Evolutionary conservation across 495 filamentous ascomycete genomes (phyloP), one percentile per base, ranked within the genome.

Genomic region (Polyplosphaeria fusca): DNA sequence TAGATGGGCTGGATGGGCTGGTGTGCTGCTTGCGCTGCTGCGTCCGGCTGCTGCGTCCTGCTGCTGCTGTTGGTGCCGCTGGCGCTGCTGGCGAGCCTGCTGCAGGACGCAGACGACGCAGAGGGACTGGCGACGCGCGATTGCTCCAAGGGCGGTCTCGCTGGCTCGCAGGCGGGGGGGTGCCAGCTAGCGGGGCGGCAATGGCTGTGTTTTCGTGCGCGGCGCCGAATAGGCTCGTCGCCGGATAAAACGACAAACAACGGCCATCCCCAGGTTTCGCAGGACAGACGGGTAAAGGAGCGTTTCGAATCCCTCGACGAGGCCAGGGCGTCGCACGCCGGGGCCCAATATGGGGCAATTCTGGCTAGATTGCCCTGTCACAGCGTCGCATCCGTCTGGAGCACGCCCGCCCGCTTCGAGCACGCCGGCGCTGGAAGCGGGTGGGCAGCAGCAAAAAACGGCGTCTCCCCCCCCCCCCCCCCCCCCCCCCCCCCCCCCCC

Each of bases 181-280:
- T 22, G 22, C 39, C 18, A 20, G 39, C 39, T 5, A 42, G 5
- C 19, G 25, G 20, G n/a, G n/a, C 39, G 5, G 39, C 20, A 20
- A 4, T 45, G 38, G 47, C 42, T 37, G 49, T 47, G n/a, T 52
- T 55, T 25, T 60, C 42, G 47, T 53, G 39, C 40, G 20, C 35
- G 48, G 11, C 54, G 25, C 43, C 60, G 30, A 60, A 55, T 54
- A 63, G 50, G 55, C 47, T 47, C 43, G 44, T 27, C 19, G 28
- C 61, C 55, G 55, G 61, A 42, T 60, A 55, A 64, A 63, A 55
- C 18, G 20, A 48, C 60, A 58, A 63, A 53, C 61, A 44, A 52
- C 46, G 28, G 49, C 32, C 14, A 38, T 44, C 47, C 60, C 55
- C 55, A 63, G 60, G 60, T 63, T 63, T 63, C 55, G 60, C 60